These are phyloP conservation scores for Dactylellina parvicollis DNA, from an alignment of 2,329 filamentous ascomycete species.

Conservation along the genomic window DNA sequence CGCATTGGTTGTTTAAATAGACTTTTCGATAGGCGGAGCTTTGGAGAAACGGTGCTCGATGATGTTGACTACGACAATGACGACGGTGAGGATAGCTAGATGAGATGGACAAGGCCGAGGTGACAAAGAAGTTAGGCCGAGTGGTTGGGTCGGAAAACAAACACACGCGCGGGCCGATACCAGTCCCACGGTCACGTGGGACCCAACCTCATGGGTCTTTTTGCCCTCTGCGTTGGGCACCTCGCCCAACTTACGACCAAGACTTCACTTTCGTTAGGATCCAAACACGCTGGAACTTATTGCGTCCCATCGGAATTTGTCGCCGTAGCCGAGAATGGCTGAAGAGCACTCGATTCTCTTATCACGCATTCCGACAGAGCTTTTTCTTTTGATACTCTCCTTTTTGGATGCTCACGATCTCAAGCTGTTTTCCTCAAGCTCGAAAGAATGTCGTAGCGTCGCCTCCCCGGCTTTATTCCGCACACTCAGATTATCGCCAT, in stretches of 20 bases:
- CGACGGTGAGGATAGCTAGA: neutral
- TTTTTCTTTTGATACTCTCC: constrained; percentile 5
- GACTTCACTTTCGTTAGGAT: too few relatives aligned
- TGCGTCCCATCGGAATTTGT: too few relatives aligned
- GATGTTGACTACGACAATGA: neutral
- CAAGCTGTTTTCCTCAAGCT: neutral
- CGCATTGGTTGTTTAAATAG: constrained; percentile 28
- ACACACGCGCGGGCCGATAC: neutral
- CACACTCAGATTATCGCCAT: neutral
- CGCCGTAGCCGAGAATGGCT: too few relatives aligned
- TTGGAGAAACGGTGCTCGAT: neutral
- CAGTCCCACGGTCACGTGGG: neutral
- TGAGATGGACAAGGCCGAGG: neutral
- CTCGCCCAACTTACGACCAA: too few relatives aligned
- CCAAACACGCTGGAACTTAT: too few relatives aligned
- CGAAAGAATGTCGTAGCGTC: neutral
- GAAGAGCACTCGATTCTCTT: neutral
- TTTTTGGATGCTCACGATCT: neutral
- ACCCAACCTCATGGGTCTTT: too few relatives aligned
- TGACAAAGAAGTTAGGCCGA: constrained; percentile 7
- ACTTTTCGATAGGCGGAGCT: neutral
- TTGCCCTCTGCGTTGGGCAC: neutral
- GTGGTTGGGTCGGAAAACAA: neutral
- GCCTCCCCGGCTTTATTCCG: neutral
- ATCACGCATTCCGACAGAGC: neutral